Evolutionary conservation across 139 green algal genomes (phyloP), one percentile per base, ranked within the genome.

Genomic region (Chlamydomonas applanata): DNA sequence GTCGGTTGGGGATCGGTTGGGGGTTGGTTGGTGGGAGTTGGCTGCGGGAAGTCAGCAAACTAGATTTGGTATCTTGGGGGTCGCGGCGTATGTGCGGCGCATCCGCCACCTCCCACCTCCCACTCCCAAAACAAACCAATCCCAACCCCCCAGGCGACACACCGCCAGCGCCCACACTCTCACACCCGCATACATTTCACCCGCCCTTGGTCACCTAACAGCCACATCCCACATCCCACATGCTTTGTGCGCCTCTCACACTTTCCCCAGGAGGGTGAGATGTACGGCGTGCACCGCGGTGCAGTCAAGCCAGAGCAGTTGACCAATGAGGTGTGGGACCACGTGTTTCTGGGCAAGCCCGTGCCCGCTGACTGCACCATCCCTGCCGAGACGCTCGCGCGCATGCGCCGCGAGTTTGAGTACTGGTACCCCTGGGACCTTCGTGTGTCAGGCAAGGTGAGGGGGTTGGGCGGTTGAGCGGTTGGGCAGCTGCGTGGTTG

Each of bases 341-440:
- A 88, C 83, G 80, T 99, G 27, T 97, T 98, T 80, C 74, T 95
- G 62, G 86, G 61, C 79, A 84, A 80, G 57, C 79, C 87, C 0
- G 45, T 77, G 54, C 94, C 95, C 0, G 49, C 70, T 22, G 68
- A 82, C 56, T 88, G 69, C 30, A 35, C 71, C 54, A 91, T 99
- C 14, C 74, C 87, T 0, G 40, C 40, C 0, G 86, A 89, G 0
- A 33, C 82, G 17, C 79, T 98, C 54, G 62, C 82, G 45, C 59
- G 56, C 11, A 92, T 96, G 88, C 82, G 82, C 16, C 73, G 65
- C 0, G 96, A 99, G 84, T 99, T 99, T 75, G 83, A 97, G 70
- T 99, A 91, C 84, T 99, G 96, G 96, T 99, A 99, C 79, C 96
- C 96, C 54, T 98, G 97, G 76, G 96, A 99, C 88, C 85, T 99